Evolutionary conservation across 2,329 filamentous ascomycete genomes (phyloP), one percentile per base, ranked within the genome.

Genomic region (Didymella glomerata): DNA sequence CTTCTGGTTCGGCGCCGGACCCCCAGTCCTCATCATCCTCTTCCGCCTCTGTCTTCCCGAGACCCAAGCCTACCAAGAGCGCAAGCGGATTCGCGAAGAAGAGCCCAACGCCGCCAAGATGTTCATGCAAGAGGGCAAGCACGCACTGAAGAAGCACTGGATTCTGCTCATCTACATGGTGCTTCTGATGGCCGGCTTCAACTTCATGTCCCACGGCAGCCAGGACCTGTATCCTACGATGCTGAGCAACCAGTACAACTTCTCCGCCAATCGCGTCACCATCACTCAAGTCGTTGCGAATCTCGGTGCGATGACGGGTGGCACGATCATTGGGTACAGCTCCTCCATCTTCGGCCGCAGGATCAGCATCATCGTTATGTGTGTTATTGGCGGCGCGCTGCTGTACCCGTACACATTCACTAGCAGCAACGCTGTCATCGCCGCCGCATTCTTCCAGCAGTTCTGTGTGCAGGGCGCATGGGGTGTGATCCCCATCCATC

Each of bases 151-250:
- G 76, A 85, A 86, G 11, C 91, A 96, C 77, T 96, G 93, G 93
- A 64, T 92, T 14, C 77, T 96, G 2, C 81, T 97, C 55, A 80
- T 88, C 34, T 97, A 97, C 78, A 82, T 96, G 57, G 91, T 96
- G 7, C 81, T 96, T 20, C 82, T 96, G 38, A 96, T 96, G 91
- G 89, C 91, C 1, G 92, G 92, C 4, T 95, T 96, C 82, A 96
- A 96, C 79, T 96, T 95, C 73, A 93, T 95, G 90, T 90, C 88
- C 18, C 91, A 93, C 72, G 90, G 90, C 53, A 90, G 86, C 22
- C 87, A 90, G 68, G 86, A 89, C 74, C 76, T 88, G 2, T 88
- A 87, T 63, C 85, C 84, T 0, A 86, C 85, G 3, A 84, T 88
- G 80, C 72, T 87, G 14, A 68, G 78, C 77, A 90, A 83, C 63